phyloP scores from a whole-genome alignment of 345 rosid genomes.

The Alliaria petiolata region DNA sequence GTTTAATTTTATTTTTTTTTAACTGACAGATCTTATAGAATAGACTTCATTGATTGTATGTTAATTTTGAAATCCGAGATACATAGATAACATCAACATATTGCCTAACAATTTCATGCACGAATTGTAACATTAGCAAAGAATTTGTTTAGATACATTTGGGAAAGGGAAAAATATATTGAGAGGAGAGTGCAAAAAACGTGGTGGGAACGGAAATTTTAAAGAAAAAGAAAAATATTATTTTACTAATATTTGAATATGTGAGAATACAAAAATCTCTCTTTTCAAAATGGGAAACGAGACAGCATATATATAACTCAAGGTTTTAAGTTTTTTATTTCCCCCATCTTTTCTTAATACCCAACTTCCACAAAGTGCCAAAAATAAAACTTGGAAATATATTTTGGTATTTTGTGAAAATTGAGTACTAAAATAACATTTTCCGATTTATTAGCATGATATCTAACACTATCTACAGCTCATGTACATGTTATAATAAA shows the following conservation, averaged over 20 bases:
- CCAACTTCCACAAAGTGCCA: neutral
- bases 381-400: neutral
- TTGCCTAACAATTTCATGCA: no score
- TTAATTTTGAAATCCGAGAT: no score
- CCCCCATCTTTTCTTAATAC: neutral
- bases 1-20: no score
- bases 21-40: neutral
- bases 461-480: neutral
- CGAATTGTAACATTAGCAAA: no score
- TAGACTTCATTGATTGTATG: no score
- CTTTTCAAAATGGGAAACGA: neutral
- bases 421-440: neutral
- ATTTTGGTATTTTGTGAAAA: neutral
- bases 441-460: neutral
- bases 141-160: neutral
- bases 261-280: neutral
- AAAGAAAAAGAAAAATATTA: neutral
- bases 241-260: neutral
- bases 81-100: neutral
- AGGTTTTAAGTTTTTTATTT: neutral
- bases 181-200: neutral
- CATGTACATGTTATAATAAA: constrained; percentile 1
- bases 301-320: neutral
- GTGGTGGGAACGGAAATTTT: neutral
- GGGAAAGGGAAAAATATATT: neutral